Percentiles rank a stretch among this genome's conserved stretches.
phyloP scores from a whole-genome alignment of 306 rosid species.

The Carpinus fangiana region DNA sequence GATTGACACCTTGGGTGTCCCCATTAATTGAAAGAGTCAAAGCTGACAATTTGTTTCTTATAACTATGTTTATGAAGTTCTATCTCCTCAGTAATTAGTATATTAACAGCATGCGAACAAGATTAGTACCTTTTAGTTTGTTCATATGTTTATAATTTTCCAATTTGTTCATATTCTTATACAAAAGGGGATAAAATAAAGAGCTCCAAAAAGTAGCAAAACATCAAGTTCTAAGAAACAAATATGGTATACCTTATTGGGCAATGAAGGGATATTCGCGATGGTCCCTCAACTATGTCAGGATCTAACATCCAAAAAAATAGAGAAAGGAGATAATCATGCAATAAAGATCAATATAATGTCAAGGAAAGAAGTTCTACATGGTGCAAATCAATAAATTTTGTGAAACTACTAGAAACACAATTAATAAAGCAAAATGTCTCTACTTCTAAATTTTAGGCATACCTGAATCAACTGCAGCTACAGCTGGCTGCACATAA shows the following conservation, averaged over 20 bases:
- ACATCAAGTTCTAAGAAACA: constrained; percentile 22
- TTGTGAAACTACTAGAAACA: constrained; percentile 7
- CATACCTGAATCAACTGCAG: constrained; percentile 62
- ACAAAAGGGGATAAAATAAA: not conserved
- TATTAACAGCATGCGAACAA: not conserved
- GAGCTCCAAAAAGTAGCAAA: constrained; percentile 4
- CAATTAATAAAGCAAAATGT: not conserved
- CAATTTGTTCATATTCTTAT: not conserved
- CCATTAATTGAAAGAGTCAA: not conserved
- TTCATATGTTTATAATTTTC: not conserved
- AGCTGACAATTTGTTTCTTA: not conserved
- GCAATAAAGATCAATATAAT: constrained; percentile 14
- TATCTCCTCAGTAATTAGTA: not conserved
- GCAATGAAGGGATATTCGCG: constrained; percentile 89
- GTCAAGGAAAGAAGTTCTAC: not conserved
- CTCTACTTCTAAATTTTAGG: constrained; percentile 13
- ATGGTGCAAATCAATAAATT: not conserved
- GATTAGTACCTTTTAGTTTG: not conserved
- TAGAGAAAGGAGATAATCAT: not conserved
- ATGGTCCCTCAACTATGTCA: constrained; percentile 86
- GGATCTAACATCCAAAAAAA: constrained; percentile 45
- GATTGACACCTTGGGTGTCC: not conserved
- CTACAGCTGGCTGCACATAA: constrained; percentile 56
- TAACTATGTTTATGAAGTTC: not conserved
- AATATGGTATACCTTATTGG: constrained; percentile 81